These are phyloP conservation scores for Bipolaris cookei DNA, from an alignment of 2,329 filamentous ascomycete species.

Conservation along the genomic window DNA sequence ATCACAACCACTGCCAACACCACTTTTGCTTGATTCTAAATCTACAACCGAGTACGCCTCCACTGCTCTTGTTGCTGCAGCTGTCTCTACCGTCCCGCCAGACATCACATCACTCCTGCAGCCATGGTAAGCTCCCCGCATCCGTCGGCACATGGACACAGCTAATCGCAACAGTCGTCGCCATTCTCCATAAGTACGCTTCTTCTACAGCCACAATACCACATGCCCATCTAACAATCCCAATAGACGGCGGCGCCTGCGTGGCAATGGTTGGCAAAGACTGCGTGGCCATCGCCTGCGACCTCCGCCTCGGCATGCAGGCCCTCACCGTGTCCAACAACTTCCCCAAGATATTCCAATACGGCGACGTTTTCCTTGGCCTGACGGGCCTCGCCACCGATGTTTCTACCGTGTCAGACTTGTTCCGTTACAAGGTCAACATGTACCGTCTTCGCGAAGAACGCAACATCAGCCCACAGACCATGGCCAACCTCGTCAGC, in stretches of 20 bases:
- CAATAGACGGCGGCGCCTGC: conserved; percentile 85
- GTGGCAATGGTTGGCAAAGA: conserved; percentile 99
- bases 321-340: conserved; percentile 98
- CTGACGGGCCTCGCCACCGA: conserved; percentile 96
- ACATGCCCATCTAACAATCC: conserved; percentile 16
- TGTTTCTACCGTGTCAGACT: conserved; percentile 90
- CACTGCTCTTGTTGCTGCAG: background rate
- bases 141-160: conserved; percentile 11
- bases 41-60: background rate
- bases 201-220: conserved; percentile 15
- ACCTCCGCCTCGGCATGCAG: conserved; percentile 96
- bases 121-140: conserved; percentile 48
- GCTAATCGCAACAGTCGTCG: conserved; percentile 68
- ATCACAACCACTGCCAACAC: conserved; percentile 14
- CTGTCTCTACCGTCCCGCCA: background rate
- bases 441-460: conserved; percentile 99
- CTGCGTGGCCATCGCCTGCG: conserved; percentile 98
- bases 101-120: conserved; percentile 26
- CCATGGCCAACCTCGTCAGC: conserved; percentile 94
- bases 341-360: conserved; percentile 99
- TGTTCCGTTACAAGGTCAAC: conserved; percentile 99
- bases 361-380: conserved; percentile 93
- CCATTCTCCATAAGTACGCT: conserved; percentile 91
- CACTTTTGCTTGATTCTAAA: conserved; percentile 2
- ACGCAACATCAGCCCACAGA: conserved; percentile 91